Conservation (phyloP, 2,329 filamentous ascomycete genomes). For the Eurotiales sp. region DNA sequence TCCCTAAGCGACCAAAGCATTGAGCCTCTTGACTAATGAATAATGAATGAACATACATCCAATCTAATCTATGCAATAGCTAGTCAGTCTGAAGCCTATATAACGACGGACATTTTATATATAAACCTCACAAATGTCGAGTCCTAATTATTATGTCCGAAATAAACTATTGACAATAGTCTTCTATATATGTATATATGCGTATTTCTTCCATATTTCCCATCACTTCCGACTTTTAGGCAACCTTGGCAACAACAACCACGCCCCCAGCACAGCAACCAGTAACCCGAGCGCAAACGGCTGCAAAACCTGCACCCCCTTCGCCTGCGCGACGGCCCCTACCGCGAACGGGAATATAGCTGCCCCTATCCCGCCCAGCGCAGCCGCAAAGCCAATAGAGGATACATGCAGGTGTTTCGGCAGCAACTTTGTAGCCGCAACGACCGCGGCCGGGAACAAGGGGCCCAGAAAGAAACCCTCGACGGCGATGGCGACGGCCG, state of each 20-base stretch:
- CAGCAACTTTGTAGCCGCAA: constrained; percentile 69
- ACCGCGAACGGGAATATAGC: constrained; percentile 43
- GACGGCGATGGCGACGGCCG: constrained; percentile 65
- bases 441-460: constrained; percentile 70
- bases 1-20: too few relatives aligned
- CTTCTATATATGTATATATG: too few relatives aligned
- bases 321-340: constrained; percentile 50
- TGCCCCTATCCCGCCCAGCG: constrained; percentile 71
- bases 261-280: constrained; percentile 49
- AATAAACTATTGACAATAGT: too few relatives aligned
- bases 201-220: too few relatives aligned
- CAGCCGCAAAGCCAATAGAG: constrained; percentile 76
- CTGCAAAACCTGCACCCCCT: constrained; percentile 58
- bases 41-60: too few relatives aligned
- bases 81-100: too few relatives aligned
- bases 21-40: too few relatives aligned
- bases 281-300: constrained; percentile 56
- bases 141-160: too few relatives aligned
- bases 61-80: too few relatives aligned
- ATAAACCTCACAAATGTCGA: too few relatives aligned
- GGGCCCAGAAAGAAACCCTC: constrained; percentile 79
- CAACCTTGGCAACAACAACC: constrained; percentile 37
- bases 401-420: constrained; percentile 70
- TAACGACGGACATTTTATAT: too few relatives aligned
- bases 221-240: constrained; percentile 1